Evolutionary conservation across 306 rosid species (phyloP), one percentile per base, ranked within the genome.

Genomic region (Rosa rugosa): DNA sequence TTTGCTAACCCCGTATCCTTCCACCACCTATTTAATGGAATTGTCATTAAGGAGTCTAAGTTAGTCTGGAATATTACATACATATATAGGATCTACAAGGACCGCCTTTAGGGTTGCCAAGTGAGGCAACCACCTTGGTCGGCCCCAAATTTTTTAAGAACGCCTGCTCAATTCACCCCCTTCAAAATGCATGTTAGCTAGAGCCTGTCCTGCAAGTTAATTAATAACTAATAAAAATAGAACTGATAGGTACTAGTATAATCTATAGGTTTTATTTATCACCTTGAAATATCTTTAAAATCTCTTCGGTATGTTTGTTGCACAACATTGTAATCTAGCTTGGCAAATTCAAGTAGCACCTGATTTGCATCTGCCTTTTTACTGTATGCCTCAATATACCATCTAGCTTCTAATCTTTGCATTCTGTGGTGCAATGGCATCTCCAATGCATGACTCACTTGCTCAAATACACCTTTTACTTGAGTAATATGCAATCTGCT

Each of bases 21-120:
- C 92, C 94, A 88, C 97, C 94, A 89, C 78, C 97, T 88, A 46
- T 46, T 64, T 11, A 5, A 62, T 57, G 59, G 23, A 51, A 53
- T 53, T 2, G 0, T 13, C 0, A 47, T 11, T 18, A 20, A 7
- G 11, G 4, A 7, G 3, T 20, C 12, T 3, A 53, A 53, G 59
- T 53, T 53, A 51, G 8, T 51, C 8, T 51, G 9, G 9, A 31
- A 31, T 1, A 51, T 5, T 51, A 51, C 0, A 1, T 51, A 17
- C 22, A 51, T 16, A 6, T 51, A 16, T 17, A 17, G 6, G 2
- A 17, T 7, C 9, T 51, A 51, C 6, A 17, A 46, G 51, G 51
- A 14, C 51, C 16, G 16, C 51, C 51, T 0, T 46, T 4, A 16
- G 2, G 57, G 8, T 9, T 51, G n/a, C 57, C n/a, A 51, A 51